phyloP scores from a whole-genome alignment of 164 flowering plant species.

The Magnolia changhungtana region DNA sequence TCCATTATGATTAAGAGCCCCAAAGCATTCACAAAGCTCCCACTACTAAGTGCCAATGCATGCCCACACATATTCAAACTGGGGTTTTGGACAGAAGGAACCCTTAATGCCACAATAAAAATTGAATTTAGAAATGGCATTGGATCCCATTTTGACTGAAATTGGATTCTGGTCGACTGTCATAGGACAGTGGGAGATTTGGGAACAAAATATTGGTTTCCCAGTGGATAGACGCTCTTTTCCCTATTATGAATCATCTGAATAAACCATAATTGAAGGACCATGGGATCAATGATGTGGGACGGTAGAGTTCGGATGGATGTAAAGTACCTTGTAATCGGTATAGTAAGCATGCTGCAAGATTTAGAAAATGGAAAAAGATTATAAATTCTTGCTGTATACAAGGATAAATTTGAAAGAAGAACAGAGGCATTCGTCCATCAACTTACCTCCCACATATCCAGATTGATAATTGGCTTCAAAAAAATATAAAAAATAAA shows the following conservation, averaged over 20 bases:
- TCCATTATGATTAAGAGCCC: no score
- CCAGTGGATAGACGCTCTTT: neutral
- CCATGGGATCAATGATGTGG: neutral
- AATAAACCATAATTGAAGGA: neutral
- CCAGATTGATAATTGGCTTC: constrained; percentile 86
- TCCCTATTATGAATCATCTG: neutral
- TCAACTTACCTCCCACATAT: constrained; percentile 83
- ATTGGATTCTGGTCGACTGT: neutral
- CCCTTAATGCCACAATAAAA: no score
- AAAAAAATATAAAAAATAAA: constrained; percentile 7
- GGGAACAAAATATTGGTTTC: neutral
- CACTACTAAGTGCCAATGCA: no score
- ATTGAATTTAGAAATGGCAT: neutral
- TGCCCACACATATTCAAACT: no score
- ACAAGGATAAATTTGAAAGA: neutral
- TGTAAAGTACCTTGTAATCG: constrained; percentile 66
- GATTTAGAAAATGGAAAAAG: constrained; percentile 12
- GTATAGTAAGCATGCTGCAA: constrained; percentile 88
- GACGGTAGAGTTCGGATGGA: neutral
- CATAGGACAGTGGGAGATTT: no score
- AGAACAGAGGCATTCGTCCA: neutral
- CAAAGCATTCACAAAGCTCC: no score
- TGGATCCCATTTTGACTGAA: neutral
- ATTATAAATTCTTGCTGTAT: neutral
- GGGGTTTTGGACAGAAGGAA: no score